These are phyloP conservation scores for Mucor irregularis DNA, from an alignment of 371 early-diverging fungal genomes.

Conservation along the genomic window DNA sequence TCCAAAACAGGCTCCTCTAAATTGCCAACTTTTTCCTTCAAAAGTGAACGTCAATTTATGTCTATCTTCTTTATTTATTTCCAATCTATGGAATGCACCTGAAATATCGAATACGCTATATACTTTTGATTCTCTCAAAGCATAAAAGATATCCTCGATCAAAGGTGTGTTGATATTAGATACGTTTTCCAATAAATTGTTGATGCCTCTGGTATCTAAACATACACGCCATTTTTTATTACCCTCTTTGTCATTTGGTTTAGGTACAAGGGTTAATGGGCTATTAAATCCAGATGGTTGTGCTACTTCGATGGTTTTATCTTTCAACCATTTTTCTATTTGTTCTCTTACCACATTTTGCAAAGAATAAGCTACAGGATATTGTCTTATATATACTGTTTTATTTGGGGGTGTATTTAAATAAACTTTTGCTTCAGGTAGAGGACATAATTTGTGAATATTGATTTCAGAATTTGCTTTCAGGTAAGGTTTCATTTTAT, in stretches of 20 bases:
- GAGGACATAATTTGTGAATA: too few relatives aligned
- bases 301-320: neutral
- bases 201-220: neutral
- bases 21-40: too few relatives aligned
- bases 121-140: neutral
- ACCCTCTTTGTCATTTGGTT: neutral
- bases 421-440: too few relatives aligned
- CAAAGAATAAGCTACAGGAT: neutral
- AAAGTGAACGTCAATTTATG: too few relatives aligned
- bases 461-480: too few relatives aligned
- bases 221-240: neutral
- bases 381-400: slow-evolving; percentile 3
- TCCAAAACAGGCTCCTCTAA: too few relatives aligned
- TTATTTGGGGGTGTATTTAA: neutral
- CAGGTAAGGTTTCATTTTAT: too few relatives aligned
- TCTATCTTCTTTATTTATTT: too few relatives aligned
- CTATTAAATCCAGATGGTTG: neutral
- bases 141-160: too few relatives aligned
- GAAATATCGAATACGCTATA: too few relatives aligned
- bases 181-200: neutral
- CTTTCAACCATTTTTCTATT: slow-evolving; percentile 1
- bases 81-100: too few relatives aligned
- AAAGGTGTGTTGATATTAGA: too few relatives aligned
- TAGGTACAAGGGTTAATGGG: neutral
- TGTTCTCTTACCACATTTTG: neutral